These are phyloP conservation scores for Metarhizium robertsii DNA, from an alignment of 2,329 filamentous ascomycete species.

Conservation along the genomic window DNA sequence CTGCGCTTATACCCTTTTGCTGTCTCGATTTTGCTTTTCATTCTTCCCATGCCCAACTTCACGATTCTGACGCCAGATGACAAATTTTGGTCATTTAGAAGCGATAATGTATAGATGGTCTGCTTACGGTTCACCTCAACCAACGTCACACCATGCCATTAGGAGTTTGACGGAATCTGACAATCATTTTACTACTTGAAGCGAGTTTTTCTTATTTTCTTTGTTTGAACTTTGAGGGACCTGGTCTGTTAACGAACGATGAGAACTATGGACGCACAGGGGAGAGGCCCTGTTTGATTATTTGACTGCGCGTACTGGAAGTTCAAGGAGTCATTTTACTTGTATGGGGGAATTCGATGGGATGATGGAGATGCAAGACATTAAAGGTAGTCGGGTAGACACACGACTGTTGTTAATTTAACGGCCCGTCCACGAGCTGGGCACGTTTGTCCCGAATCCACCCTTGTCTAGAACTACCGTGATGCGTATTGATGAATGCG, in stretches of 20 bases:
- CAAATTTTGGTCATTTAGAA: not conserved
- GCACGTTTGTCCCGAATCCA: not conserved
- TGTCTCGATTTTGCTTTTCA: not conserved
- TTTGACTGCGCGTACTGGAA: not conserved
- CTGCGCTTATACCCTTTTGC: not conserved
- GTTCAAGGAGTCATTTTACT: not conserved
- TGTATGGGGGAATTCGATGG: not conserved
- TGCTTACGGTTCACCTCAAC: not conserved
- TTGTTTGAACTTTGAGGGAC: not conserved
- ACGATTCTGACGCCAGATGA: slow-evolving; percentile 3
- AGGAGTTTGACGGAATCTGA: slow-evolving; percentile 12
- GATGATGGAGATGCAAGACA: not conserved
- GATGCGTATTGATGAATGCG: not conserved
- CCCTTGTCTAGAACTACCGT: not conserved
- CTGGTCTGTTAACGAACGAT: not conserved
- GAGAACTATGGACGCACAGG: not conserved
- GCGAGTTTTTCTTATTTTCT: not conserved
- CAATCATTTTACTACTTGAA: not conserved
- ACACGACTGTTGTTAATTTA: not conserved
- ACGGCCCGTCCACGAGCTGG: not conserved
- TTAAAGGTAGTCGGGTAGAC: not conserved
- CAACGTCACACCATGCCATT: not conserved
- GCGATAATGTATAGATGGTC: not conserved
- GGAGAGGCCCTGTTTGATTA: not conserved
- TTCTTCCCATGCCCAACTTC: not conserved